Conservation (phyloP, 495 filamentous ascomycete genomes). For the Xylaria sp. region DNA sequence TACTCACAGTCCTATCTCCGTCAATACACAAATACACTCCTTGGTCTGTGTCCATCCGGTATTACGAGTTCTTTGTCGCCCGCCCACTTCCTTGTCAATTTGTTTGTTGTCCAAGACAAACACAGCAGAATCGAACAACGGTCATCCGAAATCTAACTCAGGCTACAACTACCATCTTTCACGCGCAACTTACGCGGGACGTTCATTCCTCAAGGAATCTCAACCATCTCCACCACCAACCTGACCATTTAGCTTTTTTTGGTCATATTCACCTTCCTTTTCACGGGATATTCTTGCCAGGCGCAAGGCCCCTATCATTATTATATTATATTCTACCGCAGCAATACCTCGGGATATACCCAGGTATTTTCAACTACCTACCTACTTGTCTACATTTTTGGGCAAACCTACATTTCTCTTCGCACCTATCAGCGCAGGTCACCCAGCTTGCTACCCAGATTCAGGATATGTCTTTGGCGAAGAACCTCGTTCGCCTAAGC, state of each 20-base stretch:
- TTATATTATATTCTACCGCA: neutral
- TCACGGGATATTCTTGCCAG: slow-evolving; percentile 35
- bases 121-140: neutral
- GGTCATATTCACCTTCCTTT: slow-evolving; percentile 25
- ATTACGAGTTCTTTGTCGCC: slow-evolving; percentile 16
- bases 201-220: slow-evolving; percentile 16
- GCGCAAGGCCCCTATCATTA: slow-evolving; percentile 30
- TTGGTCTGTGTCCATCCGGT: neutral
- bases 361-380: slow-evolving; percentile 1
- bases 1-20: neutral
- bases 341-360: neutral
- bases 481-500: slow-evolving; percentile 28
- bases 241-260: neutral
- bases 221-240: neutral
- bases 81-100: neutral
- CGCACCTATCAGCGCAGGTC: neutral
- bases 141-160: neutral
- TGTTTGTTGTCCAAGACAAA: slow-evolving; percentile 19
- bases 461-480: slow-evolving; percentile 33
- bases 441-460: neutral
- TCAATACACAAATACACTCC: neutral
- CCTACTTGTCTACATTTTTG: slow-evolving; percentile 6
- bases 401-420: neutral
- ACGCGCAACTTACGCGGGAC: neutral
- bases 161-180: slow-evolving; percentile 13